A percentile compares a stretch with the other conserved stretches of the same genome.
Evolutionary conservation across 208 protist species (phyloP).

Genomic region (Trypanosomatidae sp.): DNA sequence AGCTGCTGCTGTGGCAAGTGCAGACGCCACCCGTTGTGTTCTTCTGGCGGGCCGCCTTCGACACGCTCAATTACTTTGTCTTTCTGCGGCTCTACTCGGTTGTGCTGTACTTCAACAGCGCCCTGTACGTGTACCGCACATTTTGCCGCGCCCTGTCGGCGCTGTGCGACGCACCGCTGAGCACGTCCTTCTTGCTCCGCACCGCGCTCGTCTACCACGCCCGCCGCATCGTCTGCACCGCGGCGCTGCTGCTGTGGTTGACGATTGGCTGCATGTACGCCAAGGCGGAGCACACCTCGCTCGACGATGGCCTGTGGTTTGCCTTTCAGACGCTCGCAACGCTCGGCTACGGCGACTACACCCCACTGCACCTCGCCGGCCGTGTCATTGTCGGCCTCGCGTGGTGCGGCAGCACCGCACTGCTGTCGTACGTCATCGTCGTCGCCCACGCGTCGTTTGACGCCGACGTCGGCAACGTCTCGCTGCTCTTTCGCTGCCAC

Average conservation of each 20-base stretch:
- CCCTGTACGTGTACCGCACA: conserved; percentile 43
- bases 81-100: conserved; percentile 59
- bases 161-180: conserved; percentile 26
- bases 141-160: conserved; percentile 53
- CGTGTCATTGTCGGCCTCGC: conserved; percentile 26
- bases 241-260: conserved; percentile 21
- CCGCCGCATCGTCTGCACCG: conserved; percentile 8
- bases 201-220: conserved; percentile 35
- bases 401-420: conserved; percentile 16
- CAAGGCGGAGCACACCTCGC: conserved; percentile 20
- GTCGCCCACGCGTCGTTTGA: conserved; percentile 12
- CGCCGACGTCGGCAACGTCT: conserved; percentile 28
- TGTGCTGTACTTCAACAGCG: conserved; percentile 55
- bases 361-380: conserved; percentile 26
- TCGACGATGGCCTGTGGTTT: conserved; percentile 59
- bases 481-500: conserved; percentile 27
- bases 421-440: conserved; percentile 31
- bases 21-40: conserved; percentile 44
- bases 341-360: conserved; percentile 67
- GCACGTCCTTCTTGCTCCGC: conserved; percentile 48
- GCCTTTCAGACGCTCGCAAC: conserved; percentile 62
- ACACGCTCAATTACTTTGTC: conserved; percentile 54
- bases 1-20: conserved; percentile 53
- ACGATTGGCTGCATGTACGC: conserved; percentile 32
- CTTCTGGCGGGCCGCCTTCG: conserved; percentile 25